Base-by-base conservation (phyloP, 164 flowering plant species). In the Vitis cinerea region DNA sequence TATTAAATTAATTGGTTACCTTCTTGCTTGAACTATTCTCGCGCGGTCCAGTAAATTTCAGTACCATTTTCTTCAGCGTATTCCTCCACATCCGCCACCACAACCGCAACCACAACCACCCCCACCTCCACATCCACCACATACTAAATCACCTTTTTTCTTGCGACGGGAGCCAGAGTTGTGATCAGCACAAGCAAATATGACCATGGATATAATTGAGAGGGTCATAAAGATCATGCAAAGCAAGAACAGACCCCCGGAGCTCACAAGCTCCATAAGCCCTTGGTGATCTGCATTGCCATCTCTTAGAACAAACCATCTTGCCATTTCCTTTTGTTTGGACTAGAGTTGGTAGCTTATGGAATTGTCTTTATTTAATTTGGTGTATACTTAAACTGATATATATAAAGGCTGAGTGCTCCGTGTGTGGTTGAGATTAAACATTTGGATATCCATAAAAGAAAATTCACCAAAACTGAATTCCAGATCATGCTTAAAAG, bases 201-300 rank as follows among this genome's bases (percentile, higher is more conserved):
- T 72, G 65, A 53, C 65, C 70, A 72, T 66, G 7, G 75, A 66
- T 44, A 66, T 65, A 15, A 72, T 59, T 16, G 65, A 65, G 37
- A 72, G 60, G 9, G 70, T 65, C 13, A 66, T 1, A 52, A 60
- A 44, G 14, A 66, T 52, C 52, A 65, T 12, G 37, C 59, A 44
- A 16, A 65, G 17, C 60, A 72, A 50, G 52, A 66, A 27, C 3
- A 72, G 19, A 3, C 70, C 75, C 9, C 54, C 66, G 0, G 58
- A 59, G 52, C 54, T 51, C 0, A 15, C 19, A 12, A 15, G 11
- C 63, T 37, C 51, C 11, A 4, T 10, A 53, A 23, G 16, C 8
- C 5, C 52, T 10, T 13, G 13, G 15, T 23, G 27, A 23, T 10
- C 53, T 10, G 53, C 65, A 29, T 57, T 13, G 7, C 5, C 16